phyloP scores from a whole-genome alignment of 2,329 filamentous ascomycete genomes.

The Penicillium sp. region DNA sequence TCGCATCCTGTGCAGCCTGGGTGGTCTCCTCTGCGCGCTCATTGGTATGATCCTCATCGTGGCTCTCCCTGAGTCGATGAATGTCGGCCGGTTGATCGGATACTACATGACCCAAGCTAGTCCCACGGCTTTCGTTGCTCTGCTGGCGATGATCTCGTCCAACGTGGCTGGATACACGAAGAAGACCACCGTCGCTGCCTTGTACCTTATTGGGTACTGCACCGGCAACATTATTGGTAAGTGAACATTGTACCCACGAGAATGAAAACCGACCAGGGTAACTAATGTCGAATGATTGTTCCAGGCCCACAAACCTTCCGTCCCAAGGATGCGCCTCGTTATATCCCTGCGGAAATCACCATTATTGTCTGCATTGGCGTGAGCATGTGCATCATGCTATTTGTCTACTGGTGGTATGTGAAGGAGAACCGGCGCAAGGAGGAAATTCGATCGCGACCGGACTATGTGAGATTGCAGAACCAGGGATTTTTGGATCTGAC shows the following conservation, averaged over 20 bases:
- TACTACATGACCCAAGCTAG: constrained; percentile 66
- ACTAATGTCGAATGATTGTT: not conserved
- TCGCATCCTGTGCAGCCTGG: constrained; percentile 57
- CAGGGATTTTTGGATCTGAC: constrained; percentile 66
- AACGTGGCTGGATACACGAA: constrained; percentile 60
- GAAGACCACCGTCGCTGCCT: constrained; percentile 53
- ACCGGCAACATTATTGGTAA: constrained; percentile 59
- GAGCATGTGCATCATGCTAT: constrained; percentile 55
- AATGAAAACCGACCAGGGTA: not conserved
- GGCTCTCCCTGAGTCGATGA: constrained; percentile 59
- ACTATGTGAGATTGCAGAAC: constrained; percentile 63
- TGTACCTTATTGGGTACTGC: constrained; percentile 50
- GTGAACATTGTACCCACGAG: constrained; percentile 1
- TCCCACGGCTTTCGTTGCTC: constrained; percentile 63
- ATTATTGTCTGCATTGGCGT: constrained; percentile 61
- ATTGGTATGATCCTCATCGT: constrained; percentile 66
- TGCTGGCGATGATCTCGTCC: constrained; percentile 63
- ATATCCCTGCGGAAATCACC: constrained; percentile 63
- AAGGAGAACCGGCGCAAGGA: constrained; percentile 62
- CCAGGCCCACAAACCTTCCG: constrained; percentile 58
- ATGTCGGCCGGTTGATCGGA: constrained; percentile 59
- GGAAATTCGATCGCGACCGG: constrained; percentile 50
- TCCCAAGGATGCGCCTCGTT: constrained; percentile 58
- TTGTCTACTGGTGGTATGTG: constrained; percentile 64
- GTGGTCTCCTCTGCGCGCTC: constrained; percentile 55